Base-by-base conservation (phyloP, 2,329 filamentous ascomycete genomes). In the Zymoseptoria ardabiliae region DNA sequence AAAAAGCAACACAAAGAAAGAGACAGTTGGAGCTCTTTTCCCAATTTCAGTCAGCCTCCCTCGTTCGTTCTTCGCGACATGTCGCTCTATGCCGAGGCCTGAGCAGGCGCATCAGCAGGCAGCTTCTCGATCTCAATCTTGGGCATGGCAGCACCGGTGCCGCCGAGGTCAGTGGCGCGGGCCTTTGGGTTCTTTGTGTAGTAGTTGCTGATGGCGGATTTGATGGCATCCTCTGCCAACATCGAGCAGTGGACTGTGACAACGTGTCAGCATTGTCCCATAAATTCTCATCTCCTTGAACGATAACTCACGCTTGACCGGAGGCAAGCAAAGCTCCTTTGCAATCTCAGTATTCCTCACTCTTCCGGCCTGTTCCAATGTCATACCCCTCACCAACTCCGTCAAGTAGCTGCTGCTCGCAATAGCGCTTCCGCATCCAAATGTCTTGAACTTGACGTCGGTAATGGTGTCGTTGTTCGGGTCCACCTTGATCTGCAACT, bases 321-420 rank as follows among this genome's bases (percentile, higher is more conserved):
- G 90, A 41, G 90, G 91, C 71, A 94, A 77, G 72, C 90, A 94
- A 59, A 97, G 81, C 78, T 99, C 95, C 81, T 96, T 95, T 45
- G 94, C 94, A 73, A 99, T 99, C 78, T 99, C 92, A 3, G 93
- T 96, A 78, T 99, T 99, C 79, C 91, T 88, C 69, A 99, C 90
- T 78, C 89, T 88, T 57, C 87, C 86, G 35, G 95, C 94, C 74
- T 99, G 91, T 69, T 99, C 94, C 66, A 99, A 78, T 13, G 88
- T 96, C 93, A 97, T 99, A 62, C 94, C 94, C 65, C 91, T 85
- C 64, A 99, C 92, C 61, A 99, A 81, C 77, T 96, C 91, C 8
- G 94, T 99, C 70, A 99, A 78, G 74, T 99, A 99, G 72, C 89
- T 94, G 61, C 89, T 95, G 65, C 89, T 93, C 50, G 94, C 94